Conservation (phyloP, 179 eudicot species). For the Beta macrorhiza region DNA sequence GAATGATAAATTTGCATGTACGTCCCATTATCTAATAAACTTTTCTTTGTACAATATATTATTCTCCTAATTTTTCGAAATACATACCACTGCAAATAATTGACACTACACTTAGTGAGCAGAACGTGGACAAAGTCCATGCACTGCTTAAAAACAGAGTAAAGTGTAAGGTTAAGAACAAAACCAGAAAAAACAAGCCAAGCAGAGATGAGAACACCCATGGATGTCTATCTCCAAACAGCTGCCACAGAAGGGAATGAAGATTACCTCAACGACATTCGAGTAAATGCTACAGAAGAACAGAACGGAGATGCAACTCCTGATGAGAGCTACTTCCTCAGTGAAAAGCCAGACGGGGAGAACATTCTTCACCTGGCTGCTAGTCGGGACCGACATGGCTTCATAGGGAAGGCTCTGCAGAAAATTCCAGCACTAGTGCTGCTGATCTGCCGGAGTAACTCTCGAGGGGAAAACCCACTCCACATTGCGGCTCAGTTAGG, state of each 20-base stretch:
- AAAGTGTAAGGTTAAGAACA: background rate
- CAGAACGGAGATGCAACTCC: slow-evolving; percentile 23
- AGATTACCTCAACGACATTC: slow-evolving; percentile 25
- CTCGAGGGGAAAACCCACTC: slow-evolving; percentile 39
- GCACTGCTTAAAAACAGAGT: slow-evolving; percentile 14
- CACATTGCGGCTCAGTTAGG: slow-evolving; percentile 40
- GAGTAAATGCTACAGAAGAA: slow-evolving; percentile 2
- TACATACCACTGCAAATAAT: background rate
- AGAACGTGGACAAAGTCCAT: slow-evolving; percentile 30
- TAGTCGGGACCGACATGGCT: slow-evolving; percentile 20
- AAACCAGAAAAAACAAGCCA: background rate
- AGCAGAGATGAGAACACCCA: slow-evolving; percentile 12
- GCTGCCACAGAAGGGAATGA: slow-evolving; percentile 42
- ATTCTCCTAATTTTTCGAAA: background rate
- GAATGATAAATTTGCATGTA: slow-evolving; percentile 18
- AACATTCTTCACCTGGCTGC: slow-evolving; percentile 48
- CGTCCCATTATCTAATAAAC: slow-evolving; percentile 12
- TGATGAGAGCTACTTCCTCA: slow-evolving; percentile 31
- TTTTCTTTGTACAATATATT: background rate
- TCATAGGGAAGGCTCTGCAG: slow-evolving; percentile 36
- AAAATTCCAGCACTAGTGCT: slow-evolving; percentile 37
- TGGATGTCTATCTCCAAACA: slow-evolving; percentile 32
- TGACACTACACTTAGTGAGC: slow-evolving; percentile 24
- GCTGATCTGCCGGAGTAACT: slow-evolving; percentile 35
- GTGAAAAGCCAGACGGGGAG: slow-evolving; percentile 35